phyloP scores from a whole-genome alignment of 164 flowering plant genomes.

The Liriodendron chinense region DNA sequence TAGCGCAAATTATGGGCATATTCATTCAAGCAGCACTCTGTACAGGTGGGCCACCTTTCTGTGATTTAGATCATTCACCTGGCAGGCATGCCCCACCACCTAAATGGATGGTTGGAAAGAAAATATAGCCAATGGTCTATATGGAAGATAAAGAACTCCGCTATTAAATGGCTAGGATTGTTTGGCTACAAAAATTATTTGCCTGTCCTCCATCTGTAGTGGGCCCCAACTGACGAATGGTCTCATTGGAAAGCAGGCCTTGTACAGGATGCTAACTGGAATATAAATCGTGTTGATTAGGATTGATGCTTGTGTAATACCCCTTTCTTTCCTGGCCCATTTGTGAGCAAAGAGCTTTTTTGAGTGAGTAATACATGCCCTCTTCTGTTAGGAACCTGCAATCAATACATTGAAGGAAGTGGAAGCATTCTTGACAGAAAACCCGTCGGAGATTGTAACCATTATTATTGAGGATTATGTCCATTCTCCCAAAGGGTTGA shows the following conservation, averaged over 20 bases:
- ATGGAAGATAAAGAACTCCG: background rate
- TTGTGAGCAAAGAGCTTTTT: background rate
- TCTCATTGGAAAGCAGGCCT: background rate
- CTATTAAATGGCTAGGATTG: background rate
- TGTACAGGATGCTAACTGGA: background rate
- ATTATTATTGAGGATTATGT: constrained; percentile 98
- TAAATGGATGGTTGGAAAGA: background rate
- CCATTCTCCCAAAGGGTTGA: constrained; percentile 82
- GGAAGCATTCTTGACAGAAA: constrained; percentile 69
- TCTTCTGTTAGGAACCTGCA: constrained; percentile 71
- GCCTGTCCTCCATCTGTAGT: background rate
- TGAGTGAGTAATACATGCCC: background rate
- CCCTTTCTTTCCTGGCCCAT: background rate
- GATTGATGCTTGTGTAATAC: background rate
- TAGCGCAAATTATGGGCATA: background rate
- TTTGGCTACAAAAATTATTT: background rate
- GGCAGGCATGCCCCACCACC: background rate
- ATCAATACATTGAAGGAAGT: constrained; percentile 90
- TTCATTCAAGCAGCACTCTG: background rate
- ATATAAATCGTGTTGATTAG: background rate
- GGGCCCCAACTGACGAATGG: background rate
- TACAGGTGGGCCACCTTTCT: background rate
- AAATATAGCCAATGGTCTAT: background rate
- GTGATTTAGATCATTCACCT: background rate
- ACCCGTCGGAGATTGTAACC: constrained; percentile 86